These are phyloP conservation scores for Aspergillus haitiensis DNA, from an alignment of 495 filamentous ascomycete genomes.

Conservation along the genomic window DNA sequence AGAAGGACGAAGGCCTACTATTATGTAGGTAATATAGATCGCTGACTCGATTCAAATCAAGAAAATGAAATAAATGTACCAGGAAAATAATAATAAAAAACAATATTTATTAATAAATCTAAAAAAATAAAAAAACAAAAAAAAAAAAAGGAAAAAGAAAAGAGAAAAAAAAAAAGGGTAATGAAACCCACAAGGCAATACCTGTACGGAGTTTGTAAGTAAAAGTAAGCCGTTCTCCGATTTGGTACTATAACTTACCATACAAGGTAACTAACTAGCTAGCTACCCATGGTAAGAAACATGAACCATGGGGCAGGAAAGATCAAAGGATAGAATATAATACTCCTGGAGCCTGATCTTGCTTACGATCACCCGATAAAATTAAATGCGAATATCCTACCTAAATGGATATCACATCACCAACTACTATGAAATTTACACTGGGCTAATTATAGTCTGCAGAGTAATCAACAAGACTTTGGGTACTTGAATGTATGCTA, in stretches of 20 bases:
- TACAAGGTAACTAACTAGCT: conserved; percentile 2
- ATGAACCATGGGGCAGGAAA: too few relatives aligned
- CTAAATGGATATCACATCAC: too few relatives aligned
- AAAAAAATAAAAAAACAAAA: conserved; percentile 11
- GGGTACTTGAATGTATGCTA: too few relatives aligned
- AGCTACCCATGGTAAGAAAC: too few relatives aligned
- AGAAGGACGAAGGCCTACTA: conserved; percentile 6
- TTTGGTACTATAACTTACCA: background rate
- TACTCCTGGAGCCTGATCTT: too few relatives aligned
- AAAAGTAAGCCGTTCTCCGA: conserved; percentile 6
- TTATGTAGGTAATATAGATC: conserved; percentile 16
- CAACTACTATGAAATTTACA: too few relatives aligned
- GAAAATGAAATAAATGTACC: conserved; percentile 9
- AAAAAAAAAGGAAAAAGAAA: conserved; percentile 17
- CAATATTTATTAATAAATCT: background rate
- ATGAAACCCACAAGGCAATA: background rate
- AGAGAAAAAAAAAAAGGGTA: background rate
- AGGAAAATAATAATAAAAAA: conserved; percentile 13
- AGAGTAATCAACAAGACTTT: too few relatives aligned
- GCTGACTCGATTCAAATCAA: conserved; percentile 19
- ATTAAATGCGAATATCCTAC: too few relatives aligned
- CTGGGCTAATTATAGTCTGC: too few relatives aligned
- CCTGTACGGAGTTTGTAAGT: conserved; percentile 9
- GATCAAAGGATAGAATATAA: too few relatives aligned
- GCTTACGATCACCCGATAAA: too few relatives aligned